Percentiles rank a stretch among this genome's conserved stretches.
These are phyloP conservation scores for Puccinia coronata DNA, from an alignment of 1,284 basidiomycete genomes.

Conservation along the genomic window DNA sequence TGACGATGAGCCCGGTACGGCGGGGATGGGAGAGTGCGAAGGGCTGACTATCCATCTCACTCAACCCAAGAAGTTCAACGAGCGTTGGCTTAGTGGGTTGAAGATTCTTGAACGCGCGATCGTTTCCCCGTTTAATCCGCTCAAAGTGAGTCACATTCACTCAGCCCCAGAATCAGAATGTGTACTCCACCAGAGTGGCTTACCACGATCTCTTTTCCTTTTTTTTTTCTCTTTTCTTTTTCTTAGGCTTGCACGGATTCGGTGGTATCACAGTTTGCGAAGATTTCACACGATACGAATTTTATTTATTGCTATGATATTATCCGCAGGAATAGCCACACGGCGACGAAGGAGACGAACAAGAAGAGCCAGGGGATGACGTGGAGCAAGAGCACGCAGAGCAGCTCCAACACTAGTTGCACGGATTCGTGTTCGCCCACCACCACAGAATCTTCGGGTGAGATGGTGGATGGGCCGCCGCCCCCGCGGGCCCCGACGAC, in stretches of 20 bases:
- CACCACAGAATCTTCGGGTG: no score
- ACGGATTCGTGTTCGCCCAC: no score
- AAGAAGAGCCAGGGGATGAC: no score
- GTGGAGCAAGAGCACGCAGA: no score
- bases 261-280: constrained; percentile 92
- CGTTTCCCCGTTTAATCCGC: constrained; percentile 80
- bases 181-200: not conserved
- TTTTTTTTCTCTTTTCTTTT: not conserved
- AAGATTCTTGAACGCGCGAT: constrained; percentile 78
- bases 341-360: not conserved
- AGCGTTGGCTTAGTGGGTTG: constrained; percentile 78
- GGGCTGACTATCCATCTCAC: constrained; percentile 17
- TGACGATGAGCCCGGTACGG: constrained; percentile 60
- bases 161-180: not conserved
- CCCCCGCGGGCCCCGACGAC: not conserved
- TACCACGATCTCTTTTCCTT: not conserved
- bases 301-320: constrained; percentile 96
- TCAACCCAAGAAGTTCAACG: constrained; percentile 47
- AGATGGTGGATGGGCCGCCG: no score
- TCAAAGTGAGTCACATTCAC: constrained; percentile 67
- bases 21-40: constrained; percentile 57
- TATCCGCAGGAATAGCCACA: constrained; percentile 73
- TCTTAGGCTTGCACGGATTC: constrained; percentile 73
- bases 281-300: constrained; percentile 82
- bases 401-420: no score